Base-by-base conservation (phyloP, 1,139 yeast genomes). In the Schwanniomyces etchellsii region DNA sequence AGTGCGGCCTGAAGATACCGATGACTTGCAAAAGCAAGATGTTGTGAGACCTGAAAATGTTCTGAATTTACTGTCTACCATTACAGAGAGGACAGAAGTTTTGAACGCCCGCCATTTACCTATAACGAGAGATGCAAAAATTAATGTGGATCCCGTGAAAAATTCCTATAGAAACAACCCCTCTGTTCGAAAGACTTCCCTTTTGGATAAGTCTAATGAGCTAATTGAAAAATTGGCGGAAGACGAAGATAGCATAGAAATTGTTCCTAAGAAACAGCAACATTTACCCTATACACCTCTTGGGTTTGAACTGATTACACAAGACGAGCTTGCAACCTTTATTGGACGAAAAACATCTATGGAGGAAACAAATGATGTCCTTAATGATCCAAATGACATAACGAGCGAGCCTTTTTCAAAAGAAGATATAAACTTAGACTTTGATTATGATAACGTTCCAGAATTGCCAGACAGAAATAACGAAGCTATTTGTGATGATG, bases 221-320 rank as follows among this genome's bases (percentile, higher is more conserved):
- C 29, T 36, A 31, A 48, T 31, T 36, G 45, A 54, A 28, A 40
- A 42, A 9, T 40, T 55, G 24, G 44, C 50, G 3, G 51, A 53
- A 30, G 57, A 57, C 27, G 61, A 57, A 22, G 51, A 50, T 26
- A 70, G 69, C 32, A 50, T 70, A 22, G 76, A 69, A 33, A 36
- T 47, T 14, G 50, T 54, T 5, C 64, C 73, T 2, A 40, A 31
- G 32, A 45, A 33, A 33, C 57, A 47, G 26, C 44, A 51, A 3
- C 57, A 55, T 17, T 36, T 52, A 14, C 55, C 57, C 0, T 57
- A 60, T 31, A 44, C 50, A 10, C 73, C 74, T 2, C 32, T 37
- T 22, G 65, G 50, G 26, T 44, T 56, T 29, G 52, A 48, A 9
- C 44, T 52, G 1, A 45, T 59, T 22, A 35, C 34, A 17, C 42